Base-by-base conservation (phyloP, 768 basidiomycete genomes). In the Plicaturopsis crispa region DNA sequence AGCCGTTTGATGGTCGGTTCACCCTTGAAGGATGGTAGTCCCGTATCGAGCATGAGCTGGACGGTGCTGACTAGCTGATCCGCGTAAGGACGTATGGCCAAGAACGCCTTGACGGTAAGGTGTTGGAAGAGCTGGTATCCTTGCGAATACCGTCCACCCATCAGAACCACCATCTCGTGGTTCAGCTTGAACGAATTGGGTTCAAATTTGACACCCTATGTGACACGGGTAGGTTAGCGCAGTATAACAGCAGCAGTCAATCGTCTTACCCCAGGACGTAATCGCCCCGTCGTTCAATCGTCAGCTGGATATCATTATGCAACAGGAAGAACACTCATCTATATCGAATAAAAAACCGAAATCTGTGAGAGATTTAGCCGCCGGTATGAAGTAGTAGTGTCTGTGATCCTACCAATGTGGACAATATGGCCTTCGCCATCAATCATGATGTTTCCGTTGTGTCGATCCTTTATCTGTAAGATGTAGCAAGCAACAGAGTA, bases 401-500 rank as follows among this genome's bases (percentile, higher is more conserved):
- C 1, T 8, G 26, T 16, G 28, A 38, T 13, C 55, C 81, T 42
- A 91, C 92, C 94, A 48, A 99, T 77, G 56, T 99, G 96, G 4
- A 97, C 75, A 42, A 99, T 94, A 55, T 97, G 93, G 0, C 96
- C 96, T 42, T 93, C 88, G 2, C 85, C 91, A 55, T 98, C 96
- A 43, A 99, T 93, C 94, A 99, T 97, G 55, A 99, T 98, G 57
- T 99, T 99, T 20, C 96, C 96, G 53, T 99, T 99, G 59, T 99
- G 96, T 26, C 96, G 67, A 55, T 99, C 96, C 64, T 99, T 99
- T 66, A 99, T 93, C 60, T 99, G 96, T 31, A 98, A 62, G 48
- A 99, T 91, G 57, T 96, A 98, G 58, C 94, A 98, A 6, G 92
- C 90, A 18, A 98, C 84, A 22, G 94, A 98, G 60, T 99, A 99